Conservation (phyloP, 2,329 filamentous ascomycete genomes). For the Sporothrix humicola region DNA sequence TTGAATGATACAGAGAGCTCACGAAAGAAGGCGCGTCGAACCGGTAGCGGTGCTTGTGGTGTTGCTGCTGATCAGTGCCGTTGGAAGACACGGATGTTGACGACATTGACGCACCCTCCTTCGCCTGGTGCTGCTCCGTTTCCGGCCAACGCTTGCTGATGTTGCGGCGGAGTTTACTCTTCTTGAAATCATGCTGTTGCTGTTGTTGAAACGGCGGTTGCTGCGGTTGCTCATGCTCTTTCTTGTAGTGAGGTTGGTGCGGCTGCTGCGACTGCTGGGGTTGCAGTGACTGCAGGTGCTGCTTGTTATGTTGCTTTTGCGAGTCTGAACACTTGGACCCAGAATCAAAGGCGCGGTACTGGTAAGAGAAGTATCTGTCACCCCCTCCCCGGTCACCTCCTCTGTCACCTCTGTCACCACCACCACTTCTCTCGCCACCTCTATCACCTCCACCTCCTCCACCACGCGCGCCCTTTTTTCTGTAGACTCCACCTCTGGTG, state of each 20-base stretch:
- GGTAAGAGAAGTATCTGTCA: conserved; percentile 45
- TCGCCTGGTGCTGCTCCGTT: conserved; percentile 37
- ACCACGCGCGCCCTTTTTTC: conserved; percentile 55
- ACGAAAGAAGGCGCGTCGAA: conserved; percentile 14
- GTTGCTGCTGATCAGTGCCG: conserved; percentile 29
- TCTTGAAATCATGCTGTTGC: not conserved
- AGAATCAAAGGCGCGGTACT: conserved; percentile 48
- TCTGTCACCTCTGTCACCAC: conserved; percentile 1
- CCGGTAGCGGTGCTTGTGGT: not conserved
- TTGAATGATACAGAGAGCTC: conserved; percentile 11
- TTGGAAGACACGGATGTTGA: not conserved
- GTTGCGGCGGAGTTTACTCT: conserved; percentile 45
- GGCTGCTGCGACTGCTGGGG: conserved; percentile 11
- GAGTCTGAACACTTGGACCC: conserved; percentile 39
- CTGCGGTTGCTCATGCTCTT: conserved; percentile 26
- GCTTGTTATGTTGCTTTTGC: conserved; percentile 7
- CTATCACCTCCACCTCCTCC: conserved; percentile 43
- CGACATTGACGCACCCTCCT: conserved; percentile 27
- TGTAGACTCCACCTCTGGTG: conserved; percentile 46
- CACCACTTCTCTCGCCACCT: conserved; percentile 17
- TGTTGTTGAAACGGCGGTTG: not conserved
- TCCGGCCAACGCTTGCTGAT: conserved; percentile 55
- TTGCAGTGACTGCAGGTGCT: conserved; percentile 3
- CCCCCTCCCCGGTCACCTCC: not conserved
- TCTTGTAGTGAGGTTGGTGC: conserved; percentile 8